Percentiles rank a stretch among this genome's conserved stretches.
phyloP scores from a whole-genome alignment of 768 basidiomycete genomes.

The Pleurotus platypus region DNA sequence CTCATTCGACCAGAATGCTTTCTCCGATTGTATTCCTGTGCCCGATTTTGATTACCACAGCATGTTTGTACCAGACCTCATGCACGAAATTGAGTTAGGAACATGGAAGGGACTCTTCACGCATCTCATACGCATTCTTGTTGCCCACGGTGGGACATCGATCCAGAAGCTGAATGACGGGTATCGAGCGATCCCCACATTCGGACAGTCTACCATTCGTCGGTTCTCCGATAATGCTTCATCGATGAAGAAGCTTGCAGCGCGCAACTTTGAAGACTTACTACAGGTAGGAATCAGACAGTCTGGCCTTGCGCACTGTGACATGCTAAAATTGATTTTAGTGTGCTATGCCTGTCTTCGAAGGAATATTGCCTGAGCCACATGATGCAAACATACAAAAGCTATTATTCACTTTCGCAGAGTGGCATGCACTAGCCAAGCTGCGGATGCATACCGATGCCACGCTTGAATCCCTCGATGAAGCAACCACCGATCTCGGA shows the following conservation, averaged over 20 bases:
- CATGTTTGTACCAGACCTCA: constrained; percentile 38
- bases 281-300: constrained; percentile 23
- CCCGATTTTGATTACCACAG: constrained; percentile 31
- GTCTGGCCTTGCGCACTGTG: no score
- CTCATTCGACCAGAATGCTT: constrained; percentile 18
- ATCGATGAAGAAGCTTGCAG: constrained; percentile 29
- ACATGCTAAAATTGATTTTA: no score
- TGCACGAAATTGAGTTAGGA: constrained; percentile 14
- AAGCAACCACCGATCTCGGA: constrained; percentile 24
- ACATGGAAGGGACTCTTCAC: no score
- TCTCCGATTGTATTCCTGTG: constrained; percentile 24
- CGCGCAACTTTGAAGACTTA: constrained; percentile 33
- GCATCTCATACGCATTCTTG: constrained; percentile 26
- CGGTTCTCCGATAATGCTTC: constrained; percentile 24
- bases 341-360: constrained; percentile 32
- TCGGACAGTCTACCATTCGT: constrained; percentile 23
- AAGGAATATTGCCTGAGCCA: constrained; percentile 9
- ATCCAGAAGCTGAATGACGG: constrained; percentile 27
- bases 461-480: constrained; percentile 20
- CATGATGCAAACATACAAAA: no score
- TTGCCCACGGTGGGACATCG: constrained; percentile 17
- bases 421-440: not conserved
- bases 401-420: no score
- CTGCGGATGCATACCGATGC: constrained; percentile 26
- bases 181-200: constrained; percentile 20